Base-by-base conservation (phyloP, 2,329 filamentous ascomycete genomes). In the Cytospora paraplurivora region DNA sequence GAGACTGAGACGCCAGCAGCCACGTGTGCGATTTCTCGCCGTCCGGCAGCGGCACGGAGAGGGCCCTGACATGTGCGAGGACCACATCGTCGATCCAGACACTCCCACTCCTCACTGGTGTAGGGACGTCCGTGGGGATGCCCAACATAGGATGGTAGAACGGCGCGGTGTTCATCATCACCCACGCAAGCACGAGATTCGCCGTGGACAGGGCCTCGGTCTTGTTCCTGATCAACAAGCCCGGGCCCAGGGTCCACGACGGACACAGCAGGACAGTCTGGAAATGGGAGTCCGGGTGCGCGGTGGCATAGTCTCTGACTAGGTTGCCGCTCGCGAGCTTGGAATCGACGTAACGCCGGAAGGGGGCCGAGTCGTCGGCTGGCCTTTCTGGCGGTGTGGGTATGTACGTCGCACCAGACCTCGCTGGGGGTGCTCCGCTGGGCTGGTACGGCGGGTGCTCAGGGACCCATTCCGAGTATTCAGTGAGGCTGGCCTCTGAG, bases 261-360 rank as follows among this genome's bases (percentile, higher is more conserved):
- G 59, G 59, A n/a, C 59, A 62, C 11, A 62, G 44, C 6, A 62
- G 15, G 17, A 62, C 53, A n/a, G 41, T n/a, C 53, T 56, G 33
- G 34, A 62, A 62, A 15, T 52, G 59, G 3, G 59, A 56, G 38
- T 56, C 37, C 32, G 38, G 59, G 59, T 62, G 52, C 19, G 59
- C 52, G 4, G 59, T 51, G 4, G 51, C 59, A 38, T 56, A 56
- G 41, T 62, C 59, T 27, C 33, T 56, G n/a, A 56, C 51, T 2
- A 62, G 38, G n/a, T 62, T 54, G 1, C 38, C 41, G 52, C 52
- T 56, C 12, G 59, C 59, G 41, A 34, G 47, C 59, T 62, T 62
- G 32, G 59, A 62, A n/a, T 62, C 59, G 19, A 19, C 19, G 15
- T 62, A 62, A 19, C 51, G 59, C 1, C 37, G 32, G n/a, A 37